Evolutionary conservation across 2,329 filamentous ascomycete species (phyloP), one percentile per base, ranked within the genome.

Genomic region (Exophiala sideris): DNA sequence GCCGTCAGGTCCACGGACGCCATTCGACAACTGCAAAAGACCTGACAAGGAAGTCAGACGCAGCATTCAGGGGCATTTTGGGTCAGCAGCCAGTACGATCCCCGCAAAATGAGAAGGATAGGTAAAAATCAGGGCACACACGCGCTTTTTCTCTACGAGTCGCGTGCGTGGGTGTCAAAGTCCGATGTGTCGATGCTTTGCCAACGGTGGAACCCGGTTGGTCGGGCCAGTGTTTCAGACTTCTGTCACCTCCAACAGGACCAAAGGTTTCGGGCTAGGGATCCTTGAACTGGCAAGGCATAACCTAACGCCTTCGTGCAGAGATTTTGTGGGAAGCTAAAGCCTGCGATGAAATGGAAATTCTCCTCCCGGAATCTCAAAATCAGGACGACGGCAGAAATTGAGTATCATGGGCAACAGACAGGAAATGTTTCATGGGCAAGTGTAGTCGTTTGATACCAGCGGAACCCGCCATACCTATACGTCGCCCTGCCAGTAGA

Each of bases 211-310:
- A 45, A 54, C 35, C 20, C 52, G 56, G 56, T 55, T 51, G 57
- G 48, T 47, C 39, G 38, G 29, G 41, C 57, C 51, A 60, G 57
- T 57, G 57, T 60, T 60, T 60, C 57, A 60, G 49, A 38, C 45
- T 55, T 57, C 49, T 52, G 41, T 50, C 57, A 53, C 29, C 35
- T 48, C 42, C 40, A 49, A 21, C 47, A 52, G 45, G 29, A 24
- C 49, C 50, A 35, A 47, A 45, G 16, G 14, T 39, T 9, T n/a
- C 33, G 29, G 16, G 12, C 14, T n/a, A 20, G 14, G 36, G 47
- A 49, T 49, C n/a, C 45, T 42, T 29, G 32, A 24, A 10, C 24
- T 10, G 39, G 24, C 16, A 45, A 32, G 21, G 12, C 12, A 44
- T 11, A 41, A 21, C 29, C 39, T 18, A 33, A 38, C 35, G 32